Base-by-base conservation (phyloP, 1,139 yeast genomes). In the Suhomyces bolitotheri region DNA sequence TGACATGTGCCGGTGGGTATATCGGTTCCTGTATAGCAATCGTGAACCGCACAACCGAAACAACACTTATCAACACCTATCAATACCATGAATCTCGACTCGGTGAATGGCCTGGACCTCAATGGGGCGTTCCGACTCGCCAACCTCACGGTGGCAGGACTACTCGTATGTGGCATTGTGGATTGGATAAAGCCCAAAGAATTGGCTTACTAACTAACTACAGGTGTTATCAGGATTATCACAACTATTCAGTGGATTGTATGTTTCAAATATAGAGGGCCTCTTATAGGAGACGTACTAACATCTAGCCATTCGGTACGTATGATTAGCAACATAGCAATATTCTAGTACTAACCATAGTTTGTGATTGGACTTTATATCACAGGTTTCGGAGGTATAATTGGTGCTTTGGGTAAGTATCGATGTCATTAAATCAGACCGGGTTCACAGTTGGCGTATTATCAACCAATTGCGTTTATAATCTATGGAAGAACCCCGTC, bases 141-240 rank as follows among this genome's bases (percentile, higher is more conserved):
- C 52, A 86, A 87, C 53, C 56, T 87, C 38, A 62, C 71, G 2
- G 83, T 84, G 20, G 89, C 87, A 5, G 71, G 70, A 1, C 60
- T 85, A 30, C 46, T 81, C 10, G 82, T 82, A 60, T 38, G 84
- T 81, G 58, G 8, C 20, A 17, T 17, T 17, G 7, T 39, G 83
- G 62, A 23, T n/a, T 9, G 10, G 7, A 7, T 11, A 7, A 10
- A 14, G 9, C 12, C 14, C 22, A 4, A 16, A 11, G 11, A 12
- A n/a, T n/a, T n/a, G n/a, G n/a, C n/a, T 24, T 15, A 11, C 26
- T 12, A 44, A 48, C 62, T 56, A 58, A 59, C 63, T n/a, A 26
- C 34, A 73, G 78, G 69, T 45, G 43, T 70, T 54, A 66, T 73
- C 71, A 21, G 94, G 86, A 17, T 58, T 74, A 26, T 74, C 80